Evolutionary conservation across 2,329 filamentous ascomycete species (phyloP).

Genomic region (Tolypocladium endophyticum): DNA sequence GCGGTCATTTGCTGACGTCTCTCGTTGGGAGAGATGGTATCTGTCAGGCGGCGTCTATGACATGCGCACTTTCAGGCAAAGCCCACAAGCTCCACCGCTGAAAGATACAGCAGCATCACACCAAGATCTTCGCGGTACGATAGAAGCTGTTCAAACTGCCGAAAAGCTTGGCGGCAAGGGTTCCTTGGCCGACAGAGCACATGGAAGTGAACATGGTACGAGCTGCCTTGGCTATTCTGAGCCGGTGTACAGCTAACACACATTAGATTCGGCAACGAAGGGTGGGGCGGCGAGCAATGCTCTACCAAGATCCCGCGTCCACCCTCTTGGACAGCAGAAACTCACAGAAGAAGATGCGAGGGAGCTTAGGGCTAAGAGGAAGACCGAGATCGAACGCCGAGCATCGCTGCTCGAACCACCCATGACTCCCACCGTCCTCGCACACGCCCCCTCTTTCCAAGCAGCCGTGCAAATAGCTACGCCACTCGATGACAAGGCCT

Average conservation of each 20-base stretch:
- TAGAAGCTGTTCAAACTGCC: background rate
- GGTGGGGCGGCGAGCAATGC: background rate
- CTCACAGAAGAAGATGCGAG: constrained; percentile 53
- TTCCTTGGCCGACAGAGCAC: background rate
- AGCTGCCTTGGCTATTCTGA: no score
- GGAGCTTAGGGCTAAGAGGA: constrained; percentile 52
- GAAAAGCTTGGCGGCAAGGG: background rate
- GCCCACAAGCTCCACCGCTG: background rate
- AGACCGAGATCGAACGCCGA: constrained; percentile 61
- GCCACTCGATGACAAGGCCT: constrained; percentile 57
- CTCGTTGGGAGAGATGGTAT: constrained; percentile 69
- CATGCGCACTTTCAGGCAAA: constrained; percentile 18
- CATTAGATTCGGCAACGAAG: background rate
- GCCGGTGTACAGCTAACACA: background rate
- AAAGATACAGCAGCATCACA: background rate
- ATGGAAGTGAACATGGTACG: background rate
- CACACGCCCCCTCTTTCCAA: constrained; percentile 63
- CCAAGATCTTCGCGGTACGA: background rate
- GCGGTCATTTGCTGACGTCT: constrained; percentile 47
- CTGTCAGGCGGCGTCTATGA: constrained; percentile 27
- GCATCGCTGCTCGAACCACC: constrained; percentile 58
- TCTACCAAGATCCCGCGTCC: background rate
- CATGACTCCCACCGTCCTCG: constrained; percentile 49
- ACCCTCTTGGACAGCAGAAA: constrained; percentile 22
- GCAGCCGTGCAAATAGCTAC: constrained; percentile 60